Evolutionary conservation across 78 protist genomes (phyloP), one percentile per base, ranked within the genome.

Genomic region (Dictyostelium brefeldianum): DNA sequence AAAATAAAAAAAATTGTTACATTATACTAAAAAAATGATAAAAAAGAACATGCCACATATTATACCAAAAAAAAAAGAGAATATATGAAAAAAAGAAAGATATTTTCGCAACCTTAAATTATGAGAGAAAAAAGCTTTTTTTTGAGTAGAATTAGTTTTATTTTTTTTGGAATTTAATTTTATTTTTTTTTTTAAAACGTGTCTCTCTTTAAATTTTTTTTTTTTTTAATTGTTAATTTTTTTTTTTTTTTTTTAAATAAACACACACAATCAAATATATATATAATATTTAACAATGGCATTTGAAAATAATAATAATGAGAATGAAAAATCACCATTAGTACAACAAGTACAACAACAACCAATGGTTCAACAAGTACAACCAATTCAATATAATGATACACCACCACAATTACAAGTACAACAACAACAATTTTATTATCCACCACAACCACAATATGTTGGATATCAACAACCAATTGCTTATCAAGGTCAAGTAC

Each of bases 401-500:
- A 25, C 36, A 73, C 79, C 36, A 71, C 47, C 56, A 41, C 69
- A 59, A 59, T 18, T 8, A 59, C 69, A 11, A 59, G 4, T 8
- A 11, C 69, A 59, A 59, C 79, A 73, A 73, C 78, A 71, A 71
- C 79, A 36, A 73, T 73, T 73, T 22, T 73, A 46, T 36, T 18
- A 36, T 5, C 79, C 79, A 73, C 79, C 27, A 71, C 29, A 7
- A 59, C 79, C 43, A 73, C 79, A 70, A 70, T 27, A 41, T 25
- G 43, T 15, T 25, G 46, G 12, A 36, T 43, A 67, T 14, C 77
- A 27, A 70, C 78, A 70, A 70, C 78, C 25, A 70, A 17, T 17
- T 36, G 48, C 1, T 18, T 41, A 70, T 11, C 78, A 31, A 36
- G 43, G 43, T 36, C 43, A 36, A 36, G 43, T 36, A 36, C 78